Base-by-base conservation (phyloP, 2,329 filamentous ascomycete genomes). In the Massarina eburnea region DNA sequence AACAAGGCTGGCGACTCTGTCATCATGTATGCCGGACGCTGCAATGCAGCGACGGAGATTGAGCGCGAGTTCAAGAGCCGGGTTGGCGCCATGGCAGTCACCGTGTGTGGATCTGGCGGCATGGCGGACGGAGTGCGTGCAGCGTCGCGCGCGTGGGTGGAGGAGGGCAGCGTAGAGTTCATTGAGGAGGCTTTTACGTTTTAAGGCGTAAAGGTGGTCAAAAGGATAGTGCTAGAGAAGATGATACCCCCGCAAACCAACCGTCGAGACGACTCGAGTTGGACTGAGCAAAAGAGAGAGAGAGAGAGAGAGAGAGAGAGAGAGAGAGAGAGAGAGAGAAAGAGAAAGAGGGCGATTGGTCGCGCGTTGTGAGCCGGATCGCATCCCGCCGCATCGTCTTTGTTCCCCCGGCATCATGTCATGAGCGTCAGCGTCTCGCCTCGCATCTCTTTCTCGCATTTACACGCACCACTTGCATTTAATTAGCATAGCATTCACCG, bases 101-200 rank as follows among this genome's bases (percentile, higher is more conserved):
- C 78, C 8, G 81, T 84, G 6, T 86, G 83, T 64, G 83, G 81
- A 4, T 80, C 80, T 7, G 83, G 83, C 4, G 79, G 79, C 1
- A 82, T 86, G 67, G 78, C 81, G 0, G 83, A 86, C 70, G 77
- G 79, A 41, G 82, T 85, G 1, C 60, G 83, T 21, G 72, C 71
- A 15, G 81, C 81, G 2, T 76, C 79, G 14, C 67, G 83, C 35
- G 70, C 68, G 21, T 73, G 76, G 49, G 74, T 81, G 21, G 71
- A 73, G 19, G 77, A 78, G 6, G 79, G 77, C 29, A 72, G 72
- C 39, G 67, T 85, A 8, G 82, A 85, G 67, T 84, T 85, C 66
- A 74, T 81, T 17, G 83, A 86, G 62, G 83, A 86, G 70, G 80
- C 80, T 30, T 86, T 85, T 67, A 84, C 81, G 1, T 85, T 83